Conservation (phyloP, 2,329 filamentous ascomycete genomes). For the Apiospora phragmitis region DNA sequence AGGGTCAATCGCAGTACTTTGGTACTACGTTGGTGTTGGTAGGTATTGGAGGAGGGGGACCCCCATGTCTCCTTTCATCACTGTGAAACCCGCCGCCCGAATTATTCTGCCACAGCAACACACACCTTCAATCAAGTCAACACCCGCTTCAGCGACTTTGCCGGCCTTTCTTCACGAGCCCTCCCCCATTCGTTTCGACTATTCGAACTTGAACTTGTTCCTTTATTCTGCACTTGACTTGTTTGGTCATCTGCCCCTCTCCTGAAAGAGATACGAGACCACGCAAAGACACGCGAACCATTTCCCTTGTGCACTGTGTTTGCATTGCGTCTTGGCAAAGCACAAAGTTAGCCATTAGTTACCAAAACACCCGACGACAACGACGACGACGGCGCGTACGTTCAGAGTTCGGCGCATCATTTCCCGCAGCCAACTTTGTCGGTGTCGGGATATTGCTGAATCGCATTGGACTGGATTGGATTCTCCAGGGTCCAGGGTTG, state of each 20-base stretch:
- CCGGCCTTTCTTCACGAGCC: neutral
- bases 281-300: neutral
- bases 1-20: neutral
- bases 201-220: neutral
- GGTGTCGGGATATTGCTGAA: neutral
- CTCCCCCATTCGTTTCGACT: neutral
- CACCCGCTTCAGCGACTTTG: neutral
- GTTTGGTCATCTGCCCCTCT: neutral
- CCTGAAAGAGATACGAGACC: neutral
- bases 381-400: neutral
- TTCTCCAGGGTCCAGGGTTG: neutral
- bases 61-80: constrained; percentile 8
- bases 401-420: neutral
- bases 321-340: neutral
- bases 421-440: neutral
- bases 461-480: neutral
- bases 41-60: neutral
- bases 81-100: constrained; percentile 3
- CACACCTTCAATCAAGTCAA: neutral
- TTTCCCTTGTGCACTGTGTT: neutral
- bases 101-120: neutral
- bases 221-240: neutral
- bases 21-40: neutral
- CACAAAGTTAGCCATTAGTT: neutral
- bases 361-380: neutral